Evolutionary conservation across 1,284 basidiomycete genomes (phyloP).

Genomic region (Coniferiporia sulphurascens): DNA sequence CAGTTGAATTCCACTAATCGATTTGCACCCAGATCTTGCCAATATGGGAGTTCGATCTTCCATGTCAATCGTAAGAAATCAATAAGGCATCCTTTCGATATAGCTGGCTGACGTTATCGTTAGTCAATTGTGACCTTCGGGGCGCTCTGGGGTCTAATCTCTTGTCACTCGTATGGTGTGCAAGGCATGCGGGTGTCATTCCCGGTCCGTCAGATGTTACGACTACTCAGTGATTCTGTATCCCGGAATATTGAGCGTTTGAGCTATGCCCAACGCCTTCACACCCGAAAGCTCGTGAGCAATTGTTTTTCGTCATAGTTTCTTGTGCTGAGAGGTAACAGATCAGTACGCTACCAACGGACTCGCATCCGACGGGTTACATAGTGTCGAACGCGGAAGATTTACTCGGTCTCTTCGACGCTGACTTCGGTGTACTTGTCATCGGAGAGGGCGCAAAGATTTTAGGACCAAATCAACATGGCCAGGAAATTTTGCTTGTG

Average conservation of each 20-base stretch:
- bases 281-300: conserved; percentile 71
- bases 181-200: conserved; percentile 83
- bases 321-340: conserved; percentile 24
- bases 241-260: conserved; percentile 82
- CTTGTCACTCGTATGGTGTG: conserved; percentile 78
- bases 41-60: conserved; percentile 82
- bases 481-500: conserved; percentile 82
- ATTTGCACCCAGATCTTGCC: conserved; percentile 42
- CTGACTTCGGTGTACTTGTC: conserved; percentile 80
- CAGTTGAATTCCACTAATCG: conserved; percentile 12
- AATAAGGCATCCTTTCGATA: not conserved
- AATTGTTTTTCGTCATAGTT: conserved; percentile 2
- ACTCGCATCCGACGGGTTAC: conserved; percentile 75
- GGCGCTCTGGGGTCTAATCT: conserved; percentile 80
- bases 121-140: conserved; percentile 84
- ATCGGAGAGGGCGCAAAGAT: conserved; percentile 87
- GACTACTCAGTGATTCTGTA: conserved; percentile 78
- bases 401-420: conserved; percentile 77
- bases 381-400: conserved; percentile 88
- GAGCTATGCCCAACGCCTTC: conserved; percentile 74
- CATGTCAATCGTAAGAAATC: conserved; percentile 68
- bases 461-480: conserved; percentile 73
- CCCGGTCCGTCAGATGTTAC: conserved; percentile 78
- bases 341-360: conserved; percentile 76
- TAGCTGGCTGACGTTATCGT: conserved; percentile 2